Base-by-base conservation (phyloP, 2,329 filamentous ascomycete species). In the Sporothrix mexicana region DNA sequence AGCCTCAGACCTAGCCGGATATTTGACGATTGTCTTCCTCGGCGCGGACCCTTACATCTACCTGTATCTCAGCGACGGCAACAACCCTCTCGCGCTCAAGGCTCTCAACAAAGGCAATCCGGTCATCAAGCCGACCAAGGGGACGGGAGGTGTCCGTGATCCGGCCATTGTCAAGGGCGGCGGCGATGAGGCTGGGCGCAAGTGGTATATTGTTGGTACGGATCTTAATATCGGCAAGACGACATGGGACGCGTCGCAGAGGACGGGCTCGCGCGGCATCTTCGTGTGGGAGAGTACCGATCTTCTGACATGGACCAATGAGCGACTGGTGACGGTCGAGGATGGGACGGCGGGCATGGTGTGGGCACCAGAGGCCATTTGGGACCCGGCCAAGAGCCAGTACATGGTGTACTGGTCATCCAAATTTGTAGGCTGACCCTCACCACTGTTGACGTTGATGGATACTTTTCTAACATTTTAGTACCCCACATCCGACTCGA, bases 361-460 rank as follows among this genome's bases (percentile, higher is more conserved):
- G 0, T 89, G 87, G 87, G 87, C 87, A 0, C 87, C 87, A 0
- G 84, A 86, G 69, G 86, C 86, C 0, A 84, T 88, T 69, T 88
- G 84, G 83, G 86, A 88, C 74, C 79, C 81, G 0, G 78, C 79
- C 0, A 83, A 84, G 76, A 80, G 76, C 2, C 81, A 84, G 78
- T 85, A 85, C 66, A 76, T 85, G 43, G 83, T 85, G 5, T 80
- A 84, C 74, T 85, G 84, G 84, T 82, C 84, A 12, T 85, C 83
- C 5, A 85, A 83, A 74, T 85, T 85, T 73, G 70, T 71, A 7
- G 6, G 70, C 55, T 9, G 10, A 20, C 8, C 12, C 8, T 3
- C 20, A 47, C n/a, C n/a, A 5, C 51, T 4, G 7, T 53, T 55
- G 51, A 55, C 13, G 51, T 9, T 12, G 51, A 10, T 51, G 47